Base-by-base conservation (phyloP, 768 basidiomycete genomes). In the Hypsizygus marmoreus region DNA sequence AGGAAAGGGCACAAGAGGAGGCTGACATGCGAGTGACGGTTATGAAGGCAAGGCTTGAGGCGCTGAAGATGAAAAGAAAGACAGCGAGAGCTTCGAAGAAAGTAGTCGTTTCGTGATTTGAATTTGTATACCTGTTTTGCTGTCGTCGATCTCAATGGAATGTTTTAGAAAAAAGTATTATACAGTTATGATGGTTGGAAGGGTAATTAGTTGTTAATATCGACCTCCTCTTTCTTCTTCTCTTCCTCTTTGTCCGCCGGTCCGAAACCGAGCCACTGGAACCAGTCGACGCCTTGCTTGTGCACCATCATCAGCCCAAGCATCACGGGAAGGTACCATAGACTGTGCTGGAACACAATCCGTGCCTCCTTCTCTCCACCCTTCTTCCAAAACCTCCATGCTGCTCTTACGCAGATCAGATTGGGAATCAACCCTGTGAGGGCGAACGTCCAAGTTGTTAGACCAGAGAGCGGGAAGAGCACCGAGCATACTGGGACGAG, bases 221-320 rank as follows among this genome's bases (percentile, higher is more conserved):
- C 23, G 22, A 11, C 19, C 17, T 23, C 24, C 26, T 29, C 25
- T 12, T 40, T 17, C 20, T 43, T 25, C 22, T 32, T 24, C 17
- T 50, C 43, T 26, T 50, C 52, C 23, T 56, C 49, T 22, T 59
- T 57, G 31, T 68, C 61, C 22, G 56, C 56, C 13, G 61, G 48
- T n/a, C 53, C 53, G 19, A 77, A 39, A 8, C 80, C 76, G 7
- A 82, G 24, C 84, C 84, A 87, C 34, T 78, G 68, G 19, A 73
- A 55, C 91, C 90, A 93, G 53, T 87, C 83, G 55, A 88, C 72
- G 0, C 88, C 88, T 57, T 86, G 82, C 70, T 97, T 97, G 67
- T 95, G 93, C 44, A 88, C 72, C 91, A 99, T 93, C 89, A 95
- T 93, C 54, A 98, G 71, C 2, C 84, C 92, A 50, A 98, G 73